Evolutionary conservation across 345 rosid genomes (phyloP).

Genomic region (Citropsis articulata): DNA sequence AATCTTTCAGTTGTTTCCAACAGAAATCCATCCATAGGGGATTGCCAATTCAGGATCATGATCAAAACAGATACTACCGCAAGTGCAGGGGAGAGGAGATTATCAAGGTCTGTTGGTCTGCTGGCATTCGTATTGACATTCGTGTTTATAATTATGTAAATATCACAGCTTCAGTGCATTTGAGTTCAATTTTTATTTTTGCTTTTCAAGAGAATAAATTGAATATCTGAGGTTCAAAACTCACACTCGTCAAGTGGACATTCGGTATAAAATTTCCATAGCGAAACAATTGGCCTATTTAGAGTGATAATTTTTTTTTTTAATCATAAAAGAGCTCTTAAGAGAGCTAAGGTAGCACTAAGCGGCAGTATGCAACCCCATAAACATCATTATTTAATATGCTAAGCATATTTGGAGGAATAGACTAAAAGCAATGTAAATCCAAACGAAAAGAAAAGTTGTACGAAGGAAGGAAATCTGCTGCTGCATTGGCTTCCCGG

Average conservation of each 20-base stretch:
- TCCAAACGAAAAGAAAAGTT: no score
- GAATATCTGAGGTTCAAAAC: background rate
- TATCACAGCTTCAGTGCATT: conserved; percentile 16
- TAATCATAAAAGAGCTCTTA: no score
- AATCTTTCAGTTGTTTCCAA: conserved; percentile 37
- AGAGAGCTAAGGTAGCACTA: no score
- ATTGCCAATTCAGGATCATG: conserved; percentile 59
- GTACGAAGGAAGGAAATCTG: no score
- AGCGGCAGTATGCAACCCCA: no score
- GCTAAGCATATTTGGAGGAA: no score
- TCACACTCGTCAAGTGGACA: background rate
- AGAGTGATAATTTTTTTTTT: background rate
- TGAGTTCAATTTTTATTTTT: conserved; percentile 6
- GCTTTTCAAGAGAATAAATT: background rate
- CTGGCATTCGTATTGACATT: conserved; percentile 16
- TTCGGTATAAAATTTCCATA: background rate
- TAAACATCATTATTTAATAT: no score
- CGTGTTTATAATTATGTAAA: conserved; percentile 31
- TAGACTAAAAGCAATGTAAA: no score
- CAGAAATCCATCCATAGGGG: conserved; percentile 50
- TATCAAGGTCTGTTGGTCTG: conserved; percentile 1
- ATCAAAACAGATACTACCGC: conserved; percentile 26
- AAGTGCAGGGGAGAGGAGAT: background rate
- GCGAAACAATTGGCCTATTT: background rate
- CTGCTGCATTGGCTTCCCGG: no score